Conservation (phyloP, 1,284 basidiomycete genomes). For the Phaffia rhodozyma region DNA sequence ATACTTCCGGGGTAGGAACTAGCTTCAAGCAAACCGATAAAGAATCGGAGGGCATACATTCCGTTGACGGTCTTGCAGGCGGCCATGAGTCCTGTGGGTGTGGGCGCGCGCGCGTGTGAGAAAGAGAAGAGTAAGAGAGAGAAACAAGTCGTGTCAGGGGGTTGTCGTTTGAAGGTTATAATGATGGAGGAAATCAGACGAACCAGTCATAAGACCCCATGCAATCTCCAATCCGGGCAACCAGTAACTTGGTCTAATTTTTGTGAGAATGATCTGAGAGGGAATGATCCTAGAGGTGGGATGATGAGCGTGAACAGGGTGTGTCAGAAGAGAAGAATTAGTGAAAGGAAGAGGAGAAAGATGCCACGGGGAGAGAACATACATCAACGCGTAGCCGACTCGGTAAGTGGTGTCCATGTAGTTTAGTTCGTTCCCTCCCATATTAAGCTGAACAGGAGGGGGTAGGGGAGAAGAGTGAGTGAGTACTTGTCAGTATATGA, state of each 20-base stretch:
- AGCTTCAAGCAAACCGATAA: slow-evolving; percentile 29
- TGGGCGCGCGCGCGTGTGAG: not conserved
- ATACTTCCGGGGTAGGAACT: slow-evolving; percentile 19
- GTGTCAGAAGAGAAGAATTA: not conserved
- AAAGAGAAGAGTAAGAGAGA: not conserved
- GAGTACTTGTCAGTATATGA: not conserved
- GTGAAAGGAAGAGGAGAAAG: not conserved
- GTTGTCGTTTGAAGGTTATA: not conserved
- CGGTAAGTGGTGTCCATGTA: slow-evolving; percentile 17
- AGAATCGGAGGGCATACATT: slow-evolving; percentile 28
- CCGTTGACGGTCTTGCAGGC: slow-evolving; percentile 16
- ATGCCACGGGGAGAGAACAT: not conserved
- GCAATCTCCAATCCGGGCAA: slow-evolving; percentile 20
- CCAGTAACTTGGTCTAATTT: slow-evolving; percentile 19
- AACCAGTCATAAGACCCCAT: slow-evolving; percentile 19
- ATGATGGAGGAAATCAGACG: slow-evolving; percentile 12
- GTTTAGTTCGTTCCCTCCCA: slow-evolving; percentile 19
- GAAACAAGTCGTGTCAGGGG: slow-evolving; percentile 17
- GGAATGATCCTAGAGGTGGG: slow-evolving; percentile 18
- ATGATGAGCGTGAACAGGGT: not conserved
- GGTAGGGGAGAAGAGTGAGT: not conserved
- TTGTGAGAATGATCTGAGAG: slow-evolving; percentile 22
- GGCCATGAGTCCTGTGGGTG: slow-evolving; percentile 22
- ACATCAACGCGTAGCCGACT: slow-evolving; percentile 4
- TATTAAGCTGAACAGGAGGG: not conserved